Conservation (phyloP, 2,329 filamentous ascomycete species). For the Chaetomium sp. region DNA sequence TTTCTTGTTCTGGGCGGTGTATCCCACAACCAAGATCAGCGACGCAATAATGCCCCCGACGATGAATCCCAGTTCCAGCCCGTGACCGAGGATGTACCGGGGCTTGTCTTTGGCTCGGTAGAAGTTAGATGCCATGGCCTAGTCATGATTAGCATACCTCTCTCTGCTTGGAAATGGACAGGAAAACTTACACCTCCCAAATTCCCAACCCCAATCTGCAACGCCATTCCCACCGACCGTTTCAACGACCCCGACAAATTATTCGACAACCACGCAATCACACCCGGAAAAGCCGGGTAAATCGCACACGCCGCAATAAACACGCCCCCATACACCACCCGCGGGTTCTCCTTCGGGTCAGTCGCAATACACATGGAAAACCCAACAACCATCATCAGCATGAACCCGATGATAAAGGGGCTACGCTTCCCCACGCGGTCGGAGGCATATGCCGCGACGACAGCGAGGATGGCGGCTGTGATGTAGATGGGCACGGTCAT, state of each 20-base stretch:
- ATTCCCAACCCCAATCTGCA: conserved; percentile 58
- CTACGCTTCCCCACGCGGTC: conserved; percentile 48
- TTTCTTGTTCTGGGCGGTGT: conserved; percentile 52
- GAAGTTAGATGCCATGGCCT: conserved; percentile 66
- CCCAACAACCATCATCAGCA: conserved; percentile 49
- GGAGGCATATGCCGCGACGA: conserved; percentile 48
- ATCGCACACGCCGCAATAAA: conserved; percentile 74
- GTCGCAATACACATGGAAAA: conserved; percentile 56
- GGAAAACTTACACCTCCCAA: conserved; percentile 36
- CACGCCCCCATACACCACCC: conserved; percentile 64
- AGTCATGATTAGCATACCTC: background rate
- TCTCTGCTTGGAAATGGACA: too few species aligned
- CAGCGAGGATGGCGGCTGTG: conserved; percentile 54
- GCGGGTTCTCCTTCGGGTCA: conserved; percentile 37
- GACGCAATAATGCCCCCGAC: conserved; percentile 39
- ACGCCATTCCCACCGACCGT: conserved; percentile 56
- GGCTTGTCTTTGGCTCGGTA: conserved; percentile 50
- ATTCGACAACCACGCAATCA: conserved; percentile 72
- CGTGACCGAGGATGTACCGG: conserved; percentile 45
- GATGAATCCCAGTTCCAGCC: conserved; percentile 45
- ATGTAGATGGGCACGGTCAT: conserved; percentile 57
- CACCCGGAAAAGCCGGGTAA: conserved; percentile 72
- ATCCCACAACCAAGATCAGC: conserved; percentile 41
- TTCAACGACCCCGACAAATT: conserved; percentile 66
- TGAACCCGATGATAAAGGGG: conserved; percentile 49